phyloP scores from a whole-genome alignment of 2,329 filamentous ascomycete genomes.

The Rhytidhysteron rufulum region DNA sequence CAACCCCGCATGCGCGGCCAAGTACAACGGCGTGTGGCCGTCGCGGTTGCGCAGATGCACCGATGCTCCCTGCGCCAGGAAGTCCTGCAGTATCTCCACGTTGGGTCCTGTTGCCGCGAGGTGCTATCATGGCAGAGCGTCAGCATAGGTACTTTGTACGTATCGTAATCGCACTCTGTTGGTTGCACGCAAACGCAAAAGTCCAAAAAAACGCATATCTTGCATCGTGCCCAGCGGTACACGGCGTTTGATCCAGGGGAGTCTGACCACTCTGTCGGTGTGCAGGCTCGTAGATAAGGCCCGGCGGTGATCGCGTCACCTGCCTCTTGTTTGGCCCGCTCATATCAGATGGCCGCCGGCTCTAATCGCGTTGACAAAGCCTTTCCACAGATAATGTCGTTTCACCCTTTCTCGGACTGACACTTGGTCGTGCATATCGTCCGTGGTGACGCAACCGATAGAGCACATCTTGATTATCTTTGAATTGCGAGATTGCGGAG shows the following conservation, averaged over 20 bases:
- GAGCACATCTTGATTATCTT: background rate
- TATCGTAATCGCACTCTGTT: background rate
- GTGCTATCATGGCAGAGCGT: conserved; percentile 41
- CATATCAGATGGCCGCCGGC: conserved; percentile 23
- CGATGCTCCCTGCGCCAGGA: conserved; percentile 54
- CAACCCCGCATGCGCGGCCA: conserved; percentile 56
- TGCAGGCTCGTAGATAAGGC: conserved; percentile 30
- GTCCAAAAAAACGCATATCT: conserved; percentile 25
- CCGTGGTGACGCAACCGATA: too few relatives aligned
- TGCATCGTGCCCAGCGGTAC: too few relatives aligned
- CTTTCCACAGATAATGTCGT: conserved; percentile 20
- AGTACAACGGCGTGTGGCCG: conserved; percentile 56
- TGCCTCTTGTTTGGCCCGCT: conserved; percentile 13
- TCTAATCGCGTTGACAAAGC: conserved; percentile 18
- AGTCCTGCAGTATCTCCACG: conserved; percentile 52
- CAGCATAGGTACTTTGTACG: conserved; percentile 20
- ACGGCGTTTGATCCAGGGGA: conserved; percentile 18
- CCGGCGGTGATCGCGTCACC: conserved; percentile 14
- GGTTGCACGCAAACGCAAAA: too few relatives aligned
- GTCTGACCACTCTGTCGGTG: conserved; percentile 10
- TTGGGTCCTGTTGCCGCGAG: conserved; percentile 56
- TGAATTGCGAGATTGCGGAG: background rate
- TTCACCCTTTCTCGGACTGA: conserved; percentile 16
- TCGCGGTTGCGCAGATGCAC: conserved; percentile 58
- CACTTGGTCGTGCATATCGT: too few relatives aligned